Conservation (phyloP, 2,329 filamentous ascomycete genomes). For the Gaeumannomyces sp. region DNA sequence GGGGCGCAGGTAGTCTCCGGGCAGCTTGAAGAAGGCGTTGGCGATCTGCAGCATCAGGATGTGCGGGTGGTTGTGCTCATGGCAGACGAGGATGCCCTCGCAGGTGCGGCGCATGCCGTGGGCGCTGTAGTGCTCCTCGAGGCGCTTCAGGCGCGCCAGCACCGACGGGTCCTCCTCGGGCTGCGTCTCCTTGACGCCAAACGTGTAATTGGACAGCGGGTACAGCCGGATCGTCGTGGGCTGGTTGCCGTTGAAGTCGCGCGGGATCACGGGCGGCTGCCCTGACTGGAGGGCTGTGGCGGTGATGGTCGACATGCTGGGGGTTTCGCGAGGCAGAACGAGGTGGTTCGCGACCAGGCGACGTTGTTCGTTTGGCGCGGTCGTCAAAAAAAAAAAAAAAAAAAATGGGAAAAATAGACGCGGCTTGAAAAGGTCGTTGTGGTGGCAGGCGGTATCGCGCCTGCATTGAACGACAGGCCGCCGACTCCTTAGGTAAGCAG, state of each 20-base stretch:
- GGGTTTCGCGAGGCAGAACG: background rate
- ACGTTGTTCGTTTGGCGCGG: background rate
- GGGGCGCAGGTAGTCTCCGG: slow-evolving; percentile 86
- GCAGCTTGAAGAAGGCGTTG: slow-evolving; percentile 98
- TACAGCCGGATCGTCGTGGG: slow-evolving; percentile 85
- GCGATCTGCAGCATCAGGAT: slow-evolving; percentile 99
- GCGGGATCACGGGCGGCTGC: slow-evolving; percentile 70
- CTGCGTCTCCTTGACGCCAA: slow-evolving; percentile 96
- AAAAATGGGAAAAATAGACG: background rate
- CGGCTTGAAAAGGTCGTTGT: background rate
- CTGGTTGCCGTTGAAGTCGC: slow-evolving; percentile 83
- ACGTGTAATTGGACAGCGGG: slow-evolving; percentile 96
- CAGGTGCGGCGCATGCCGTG: slow-evolving; percentile 97
- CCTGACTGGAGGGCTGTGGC: slow-evolving; percentile 68
- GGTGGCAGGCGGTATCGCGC: no score
- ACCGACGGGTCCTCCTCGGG: slow-evolving; percentile 97
- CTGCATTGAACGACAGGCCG: no score
- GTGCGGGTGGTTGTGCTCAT: slow-evolving; percentile 98
- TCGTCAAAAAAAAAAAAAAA: background rate
- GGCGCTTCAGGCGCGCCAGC: slow-evolving; percentile 79
- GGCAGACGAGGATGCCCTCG: slow-evolving; percentile 94
- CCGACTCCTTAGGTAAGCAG: background rate
- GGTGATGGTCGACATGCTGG: slow-evolving; percentile 78
- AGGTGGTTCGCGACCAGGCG: background rate
- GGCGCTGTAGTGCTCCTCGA: slow-evolving; percentile 89